Conservation (phyloP, 2,329 filamentous ascomycete genomes). For the Aspergillus texensis region DNA sequence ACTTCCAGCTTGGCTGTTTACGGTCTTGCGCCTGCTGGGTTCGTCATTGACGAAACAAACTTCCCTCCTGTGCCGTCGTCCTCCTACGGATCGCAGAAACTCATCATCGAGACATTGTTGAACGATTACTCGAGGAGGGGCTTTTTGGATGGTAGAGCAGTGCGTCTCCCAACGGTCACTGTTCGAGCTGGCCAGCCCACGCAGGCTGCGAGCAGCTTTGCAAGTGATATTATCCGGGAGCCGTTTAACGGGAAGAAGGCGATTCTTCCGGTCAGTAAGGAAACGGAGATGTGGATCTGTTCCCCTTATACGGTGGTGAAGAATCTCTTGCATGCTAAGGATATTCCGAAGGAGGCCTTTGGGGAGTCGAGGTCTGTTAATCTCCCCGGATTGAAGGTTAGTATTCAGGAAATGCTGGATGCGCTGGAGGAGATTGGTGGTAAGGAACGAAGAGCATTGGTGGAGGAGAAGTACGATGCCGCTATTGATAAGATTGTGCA, state of each 20-base stretch:
- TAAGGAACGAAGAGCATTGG: slow-evolving; percentile 54
- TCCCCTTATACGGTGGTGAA: slow-evolving; percentile 57
- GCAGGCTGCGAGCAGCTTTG: slow-evolving; percentile 55
- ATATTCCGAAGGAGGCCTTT: slow-evolving; percentile 54
- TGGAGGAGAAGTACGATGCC: slow-evolving; percentile 59
- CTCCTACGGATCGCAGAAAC: slow-evolving; percentile 56
- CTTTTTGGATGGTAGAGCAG: slow-evolving; percentile 49
- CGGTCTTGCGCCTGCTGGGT: slow-evolving; percentile 49
- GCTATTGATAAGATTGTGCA: slow-evolving; percentile 60
- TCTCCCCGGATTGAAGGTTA: slow-evolving; percentile 59
- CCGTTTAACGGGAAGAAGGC: slow-evolving; percentile 55
- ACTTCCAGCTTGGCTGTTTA: slow-evolving; percentile 55
- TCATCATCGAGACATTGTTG: slow-evolving; percentile 53
- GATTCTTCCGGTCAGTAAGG: slow-evolving; percentile 53
- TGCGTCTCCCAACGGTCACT: slow-evolving; percentile 55
- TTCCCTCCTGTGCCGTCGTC: slow-evolving; percentile 52
- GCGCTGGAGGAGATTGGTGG: slow-evolving; percentile 60
- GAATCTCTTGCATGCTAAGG: slow-evolving; percentile 57
- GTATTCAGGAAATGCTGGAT: slow-evolving; percentile 63
- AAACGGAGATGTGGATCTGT: slow-evolving; percentile 61
- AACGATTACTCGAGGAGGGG: slow-evolving; percentile 57
- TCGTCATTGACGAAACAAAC: slow-evolving; percentile 48
- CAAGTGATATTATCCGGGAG: slow-evolving; percentile 57
- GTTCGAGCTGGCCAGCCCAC: slow-evolving; percentile 56
- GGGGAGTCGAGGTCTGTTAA: slow-evolving; percentile 57